Base-by-base conservation (phyloP, 106 monocot species). In the Apostasia ramifera region DNA sequence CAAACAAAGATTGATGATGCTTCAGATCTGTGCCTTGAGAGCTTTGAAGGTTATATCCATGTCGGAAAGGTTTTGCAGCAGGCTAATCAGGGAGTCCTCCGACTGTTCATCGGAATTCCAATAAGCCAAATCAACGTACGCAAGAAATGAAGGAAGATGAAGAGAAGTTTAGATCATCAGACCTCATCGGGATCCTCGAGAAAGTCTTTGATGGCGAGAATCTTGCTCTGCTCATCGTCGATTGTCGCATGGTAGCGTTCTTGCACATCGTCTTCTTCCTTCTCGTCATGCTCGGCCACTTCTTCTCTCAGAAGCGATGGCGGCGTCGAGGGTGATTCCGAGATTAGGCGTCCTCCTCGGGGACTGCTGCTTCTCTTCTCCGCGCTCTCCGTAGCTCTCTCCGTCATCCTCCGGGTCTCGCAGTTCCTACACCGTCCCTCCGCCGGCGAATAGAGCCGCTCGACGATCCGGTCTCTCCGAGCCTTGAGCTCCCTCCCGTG, bases 41-140 rank as follows among this genome's bases (percentile, higher is more conserved):
- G 71, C 81, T 78, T 79, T 84, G 73, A 91, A 91, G 44, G 83
- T 86, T 50, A 86, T 71, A 39, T 86, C 83, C 86, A 86, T 81
- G 74, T 91, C 86, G 1, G 74, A 74, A 6, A 91, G 79, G 42
- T 74, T 77, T 63, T 86, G 91, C 26, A 91, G 84, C 53, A 84
- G 65, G 8, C 47, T 70, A 38, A 77, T 72, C 57, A 91, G 47
- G 14, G 55, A 66, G 13, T 84, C 91, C n/a, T 82, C 86, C 9
- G 81, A 73, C 84, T 86, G 70, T 44, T 46, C 13, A 10, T 43
- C 2, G 11, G 43, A 69, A 47, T 37, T 38, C 26, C 26, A 46
- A 47, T 9, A 41, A 66, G 8, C 2, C 5, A n/a, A 4, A 40
- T 8, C 8, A 46, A 6, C 3, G 14, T 37, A 57, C 8, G 26